Conservation (phyloP, 768 basidiomycete genomes). For the Suillus fuscotomentosus region DNA sequence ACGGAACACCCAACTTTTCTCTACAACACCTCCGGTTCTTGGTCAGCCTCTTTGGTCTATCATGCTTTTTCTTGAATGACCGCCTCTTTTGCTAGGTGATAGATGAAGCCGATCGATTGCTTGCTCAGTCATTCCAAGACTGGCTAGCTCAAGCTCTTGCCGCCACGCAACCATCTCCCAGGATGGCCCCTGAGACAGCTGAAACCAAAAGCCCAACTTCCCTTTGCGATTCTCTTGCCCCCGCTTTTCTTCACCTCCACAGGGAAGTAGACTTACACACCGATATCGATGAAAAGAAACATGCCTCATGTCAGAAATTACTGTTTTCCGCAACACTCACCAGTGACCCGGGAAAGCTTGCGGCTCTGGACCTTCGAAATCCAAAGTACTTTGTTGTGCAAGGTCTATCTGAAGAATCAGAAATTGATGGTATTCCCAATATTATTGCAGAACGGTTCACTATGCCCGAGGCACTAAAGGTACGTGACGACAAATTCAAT, state of each 20-base stretch:
- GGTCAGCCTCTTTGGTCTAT: conserved; percentile 43
- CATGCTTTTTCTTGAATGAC: not conserved
- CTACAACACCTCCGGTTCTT: conserved; percentile 95
- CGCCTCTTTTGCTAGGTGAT: conserved; percentile 61
- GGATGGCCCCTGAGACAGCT: conserved; percentile 3
- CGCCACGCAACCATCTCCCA: conserved; percentile 56
- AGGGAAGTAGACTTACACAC: conserved; percentile 30
- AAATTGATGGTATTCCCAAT: conserved; percentile 42
- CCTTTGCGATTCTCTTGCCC: conserved; percentile 51
- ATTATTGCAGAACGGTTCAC: conserved; percentile 74
- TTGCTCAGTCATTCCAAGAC: conserved; percentile 94
- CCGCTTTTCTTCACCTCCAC: conserved; percentile 45
- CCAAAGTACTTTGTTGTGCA: conserved; percentile 91
- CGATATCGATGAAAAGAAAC: conserved; percentile 56
- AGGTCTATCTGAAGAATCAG: conserved; percentile 36
- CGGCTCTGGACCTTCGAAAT: conserved; percentile 70
- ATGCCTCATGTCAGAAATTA: conserved; percentile 85
- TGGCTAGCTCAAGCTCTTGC: conserved; percentile 85
- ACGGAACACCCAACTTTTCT: conserved; percentile 85
- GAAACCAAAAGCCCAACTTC: conserved; percentile 1
- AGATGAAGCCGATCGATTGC: conserved; percentile 95
- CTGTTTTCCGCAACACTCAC: conserved; percentile 97
- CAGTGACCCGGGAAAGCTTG: conserved; percentile 90
- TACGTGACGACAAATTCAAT: conserved; percentile 32
- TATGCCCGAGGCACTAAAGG: conserved; percentile 76